A percentile compares a stretch with the other conserved stretches of the same genome.
phyloP scores from a whole-genome alignment of 2,329 filamentous ascomycete species.

The Epichloe sylvatica region DNA sequence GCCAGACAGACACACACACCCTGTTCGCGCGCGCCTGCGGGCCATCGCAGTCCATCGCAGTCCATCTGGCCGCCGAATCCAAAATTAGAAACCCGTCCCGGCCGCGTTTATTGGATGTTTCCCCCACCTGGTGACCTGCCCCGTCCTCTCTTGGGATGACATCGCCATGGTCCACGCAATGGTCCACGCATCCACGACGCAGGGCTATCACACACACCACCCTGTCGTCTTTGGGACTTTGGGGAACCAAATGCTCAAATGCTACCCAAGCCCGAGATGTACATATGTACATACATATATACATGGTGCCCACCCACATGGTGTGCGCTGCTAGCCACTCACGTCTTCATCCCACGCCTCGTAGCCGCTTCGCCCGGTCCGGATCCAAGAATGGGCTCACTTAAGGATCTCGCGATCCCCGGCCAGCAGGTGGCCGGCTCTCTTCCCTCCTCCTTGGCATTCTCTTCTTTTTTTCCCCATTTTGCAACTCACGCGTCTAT shows the following conservation, averaged over 20 bases:
- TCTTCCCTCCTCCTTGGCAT: conserved; percentile 18
- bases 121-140: background rate
- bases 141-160: background rate
- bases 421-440: conserved; percentile 12
- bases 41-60: conserved; percentile 8
- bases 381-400: conserved; percentile 7
- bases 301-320: conserved; percentile 5
- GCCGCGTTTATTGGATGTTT: conserved; percentile 19
- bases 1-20: conserved; percentile 6
- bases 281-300: background rate
- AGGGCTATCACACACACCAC: background rate
- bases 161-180: background rate
- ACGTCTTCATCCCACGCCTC: conserved; percentile 12
- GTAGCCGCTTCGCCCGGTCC: conserved; percentile 14
- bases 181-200: background rate
- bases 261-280: conserved; percentile 4
- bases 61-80: conserved; percentile 10
- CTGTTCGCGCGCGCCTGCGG: conserved; percentile 28
- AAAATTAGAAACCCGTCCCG: conserved; percentile 21
- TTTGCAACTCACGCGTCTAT: conserved; percentile 4
- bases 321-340: conserved; percentile 12
- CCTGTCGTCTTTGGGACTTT: background rate
- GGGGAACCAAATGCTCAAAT: background rate
- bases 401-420: conserved; percentile 17
- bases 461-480: conserved; percentile 22